Evolutionary conservation across 2,329 filamentous ascomycete genomes (phyloP).

Genomic region (Epichloe festucae): DNA sequence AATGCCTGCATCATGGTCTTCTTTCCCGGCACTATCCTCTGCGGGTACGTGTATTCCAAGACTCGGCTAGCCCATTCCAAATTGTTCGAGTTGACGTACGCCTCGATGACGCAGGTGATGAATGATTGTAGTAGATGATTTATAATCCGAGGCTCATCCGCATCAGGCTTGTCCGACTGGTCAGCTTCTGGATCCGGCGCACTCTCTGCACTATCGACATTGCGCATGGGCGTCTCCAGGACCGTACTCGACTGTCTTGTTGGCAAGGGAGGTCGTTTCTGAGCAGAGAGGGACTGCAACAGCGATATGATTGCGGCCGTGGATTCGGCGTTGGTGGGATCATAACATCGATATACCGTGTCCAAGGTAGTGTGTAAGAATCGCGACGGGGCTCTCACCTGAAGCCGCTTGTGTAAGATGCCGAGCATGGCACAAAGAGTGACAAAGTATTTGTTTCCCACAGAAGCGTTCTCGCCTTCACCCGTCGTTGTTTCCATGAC

Average conservation of each 20-base stretch:
- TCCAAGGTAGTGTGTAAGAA: slow-evolving; percentile 69
- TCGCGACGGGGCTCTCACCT: slow-evolving; percentile 64
- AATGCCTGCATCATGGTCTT: slow-evolving; percentile 51
- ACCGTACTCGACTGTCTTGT: slow-evolving; percentile 44
- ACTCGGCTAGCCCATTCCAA: slow-evolving; percentile 51
- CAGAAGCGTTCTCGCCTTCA: slow-evolving; percentile 24
- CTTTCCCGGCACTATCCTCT: slow-evolving; percentile 47
- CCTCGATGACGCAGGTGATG: slow-evolving; percentile 63
- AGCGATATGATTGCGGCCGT: slow-evolving; percentile 59
- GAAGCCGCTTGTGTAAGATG: slow-evolving; percentile 60
- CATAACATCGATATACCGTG: slow-evolving; percentile 55
- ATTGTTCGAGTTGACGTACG: slow-evolving; percentile 51
- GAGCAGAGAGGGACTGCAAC: slow-evolving; percentile 54
- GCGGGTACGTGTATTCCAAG: slow-evolving; percentile 55
- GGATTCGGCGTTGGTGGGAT: slow-evolving; percentile 49
- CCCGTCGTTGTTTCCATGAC: slow-evolving; percentile 43
- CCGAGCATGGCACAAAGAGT: slow-evolving; percentile 58
- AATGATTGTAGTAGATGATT: slow-evolving; percentile 59
- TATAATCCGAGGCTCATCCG: slow-evolving; percentile 48
- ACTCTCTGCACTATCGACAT: slow-evolving; percentile 39
- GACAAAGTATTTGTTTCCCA: slow-evolving; percentile 43
- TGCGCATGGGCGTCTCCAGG: slow-evolving; percentile 40
- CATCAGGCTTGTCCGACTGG: slow-evolving; percentile 21
- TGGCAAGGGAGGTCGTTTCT: slow-evolving; percentile 50
- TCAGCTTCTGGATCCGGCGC: slow-evolving; percentile 49